These are phyloP conservation scores for Sporothrix schenckii DNA, from an alignment of 2,329 filamentous ascomycete species.

Conservation along the genomic window DNA sequence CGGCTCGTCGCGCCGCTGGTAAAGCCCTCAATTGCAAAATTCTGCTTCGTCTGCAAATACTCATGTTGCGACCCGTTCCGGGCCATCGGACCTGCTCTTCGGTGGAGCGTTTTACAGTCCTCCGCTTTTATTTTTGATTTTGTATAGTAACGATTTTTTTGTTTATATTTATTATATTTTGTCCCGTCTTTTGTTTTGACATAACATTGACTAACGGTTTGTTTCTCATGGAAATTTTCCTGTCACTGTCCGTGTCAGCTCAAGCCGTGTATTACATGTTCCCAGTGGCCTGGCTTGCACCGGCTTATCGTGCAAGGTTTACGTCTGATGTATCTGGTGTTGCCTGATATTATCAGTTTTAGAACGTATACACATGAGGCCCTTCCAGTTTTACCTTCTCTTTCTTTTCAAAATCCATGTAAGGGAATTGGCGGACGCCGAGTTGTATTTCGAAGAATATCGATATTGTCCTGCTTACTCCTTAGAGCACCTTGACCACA, in stretches of 20 bases:
- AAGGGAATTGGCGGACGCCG: neutral
- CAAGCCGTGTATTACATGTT: neutral
- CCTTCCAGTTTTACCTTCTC: neutral
- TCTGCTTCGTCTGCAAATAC: neutral
- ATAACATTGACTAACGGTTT: neutral
- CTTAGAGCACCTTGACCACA: neutral
- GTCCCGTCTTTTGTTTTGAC: neutral
- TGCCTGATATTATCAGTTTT: neutral
- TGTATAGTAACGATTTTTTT: neutral
- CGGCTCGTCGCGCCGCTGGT: neutral
- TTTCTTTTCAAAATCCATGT: too few relatives aligned
- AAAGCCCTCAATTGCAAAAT: neutral
- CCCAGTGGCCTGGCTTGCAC: neutral
- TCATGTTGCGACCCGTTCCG: conserved; percentile 13
- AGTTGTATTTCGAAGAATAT: conserved; percentile 17
- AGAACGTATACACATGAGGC: too few relatives aligned
- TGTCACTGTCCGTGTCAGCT: neutral
- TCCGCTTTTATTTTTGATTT: neutral
- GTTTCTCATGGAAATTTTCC: neutral
- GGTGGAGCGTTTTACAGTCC: neutral
- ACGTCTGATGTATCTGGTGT: neutral
- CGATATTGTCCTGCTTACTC: neutral
- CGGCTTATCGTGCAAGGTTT: neutral
- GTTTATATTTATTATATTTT: neutral
- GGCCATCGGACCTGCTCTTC: neutral